Evolutionary conservation across 2,329 filamentous ascomycete species (phyloP), one percentile per base, ranked within the genome.

Genomic region (Xylariaceae sp.): DNA sequence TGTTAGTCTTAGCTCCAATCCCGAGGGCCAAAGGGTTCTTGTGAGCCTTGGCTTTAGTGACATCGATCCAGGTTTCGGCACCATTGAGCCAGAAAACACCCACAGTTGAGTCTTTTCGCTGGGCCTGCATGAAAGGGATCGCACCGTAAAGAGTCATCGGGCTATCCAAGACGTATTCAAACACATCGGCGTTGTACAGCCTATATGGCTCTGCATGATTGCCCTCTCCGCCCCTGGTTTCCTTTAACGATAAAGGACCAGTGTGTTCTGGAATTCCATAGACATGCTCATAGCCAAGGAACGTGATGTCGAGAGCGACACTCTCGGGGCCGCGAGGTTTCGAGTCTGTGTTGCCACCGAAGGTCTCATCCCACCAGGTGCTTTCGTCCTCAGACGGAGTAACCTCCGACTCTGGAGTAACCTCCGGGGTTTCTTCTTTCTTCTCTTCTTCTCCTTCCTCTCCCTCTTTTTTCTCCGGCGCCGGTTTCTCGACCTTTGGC

Each of bases 131-230:
- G 70, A 98, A 90, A 2, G 95, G 95, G 65, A 99, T 98, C 7
- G 92, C 81, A n/a, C 95, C 95, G 69, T 99, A 99, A 1, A 99
- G 82, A 0, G 95, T 98, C 95, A 99, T 99, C 0, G 95, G 93
- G 74, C 92, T 98, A 74, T 98, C 90, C 67, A 97, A 83, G 67
- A 96, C 88, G 73, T 99, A 99, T 76, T 99, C 95, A 67, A 99
- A 99, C 10, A 99, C 95, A 72, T 99, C 95, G 29, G 91, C 84
- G 73, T 99, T 99, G 79, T 97, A 97, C 73, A 99, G 76, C 40
- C 95, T 86, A 77, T 99, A 99, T 0, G 95, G 95, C 60, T 99
- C 91, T 9, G 83, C 80, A 74, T 95, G 91, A 66, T 91, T 90
- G 59, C 90, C 91, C 19, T 91, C 85, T 20, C 92, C 92, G 50